Conservation (phyloP, 805 yeast species). For the Ogataea zsoltii region DNA sequence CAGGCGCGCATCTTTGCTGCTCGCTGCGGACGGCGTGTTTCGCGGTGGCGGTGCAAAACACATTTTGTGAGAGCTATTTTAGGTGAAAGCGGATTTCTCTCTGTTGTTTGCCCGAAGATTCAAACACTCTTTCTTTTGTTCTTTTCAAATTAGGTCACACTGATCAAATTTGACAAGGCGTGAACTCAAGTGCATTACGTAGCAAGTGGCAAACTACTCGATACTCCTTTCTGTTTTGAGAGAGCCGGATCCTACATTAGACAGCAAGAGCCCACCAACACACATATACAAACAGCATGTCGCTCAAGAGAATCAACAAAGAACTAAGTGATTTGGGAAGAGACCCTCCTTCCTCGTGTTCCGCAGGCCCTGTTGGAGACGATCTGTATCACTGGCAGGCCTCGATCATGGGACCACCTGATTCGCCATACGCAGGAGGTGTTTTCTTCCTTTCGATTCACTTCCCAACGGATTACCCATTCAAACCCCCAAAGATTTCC, state of each 20-base stretch:
- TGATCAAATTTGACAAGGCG: neutral
- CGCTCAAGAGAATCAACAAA: slow-evolving; percentile 92
- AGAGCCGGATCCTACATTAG: slow-evolving; percentile 1
- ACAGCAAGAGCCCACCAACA: neutral
- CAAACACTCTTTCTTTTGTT: slow-evolving; percentile 4
- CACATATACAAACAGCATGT: slow-evolving; percentile 48
- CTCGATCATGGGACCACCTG: slow-evolving; percentile 98
- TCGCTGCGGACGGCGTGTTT: no score
- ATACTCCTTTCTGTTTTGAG: neutral
- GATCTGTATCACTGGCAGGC: slow-evolving; percentile 99
- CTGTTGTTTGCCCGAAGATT: slow-evolving; percentile 5
- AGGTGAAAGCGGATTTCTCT: slow-evolving; percentile 6
- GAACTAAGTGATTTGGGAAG: slow-evolving; percentile 95
- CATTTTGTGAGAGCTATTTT: slow-evolving; percentile 2
- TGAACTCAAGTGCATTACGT: slow-evolving; percentile 1
- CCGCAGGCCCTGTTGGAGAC: slow-evolving; percentile 98
- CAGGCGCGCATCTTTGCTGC: no score
- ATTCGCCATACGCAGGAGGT: slow-evolving; percentile 80
- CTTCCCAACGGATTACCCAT: slow-evolving; percentile 99
- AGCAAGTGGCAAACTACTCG: neutral
- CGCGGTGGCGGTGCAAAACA: slow-evolving; percentile 4
- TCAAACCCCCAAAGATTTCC: slow-evolving; percentile 93
- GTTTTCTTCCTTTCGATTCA: slow-evolving; percentile 94
- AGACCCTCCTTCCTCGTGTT: slow-evolving; percentile 98
- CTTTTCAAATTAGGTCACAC: neutral